Evolutionary conservation across 148 eudicot genomes (phyloP), one percentile per base, ranked within the genome.

Genomic region (Rhododendron molle): DNA sequence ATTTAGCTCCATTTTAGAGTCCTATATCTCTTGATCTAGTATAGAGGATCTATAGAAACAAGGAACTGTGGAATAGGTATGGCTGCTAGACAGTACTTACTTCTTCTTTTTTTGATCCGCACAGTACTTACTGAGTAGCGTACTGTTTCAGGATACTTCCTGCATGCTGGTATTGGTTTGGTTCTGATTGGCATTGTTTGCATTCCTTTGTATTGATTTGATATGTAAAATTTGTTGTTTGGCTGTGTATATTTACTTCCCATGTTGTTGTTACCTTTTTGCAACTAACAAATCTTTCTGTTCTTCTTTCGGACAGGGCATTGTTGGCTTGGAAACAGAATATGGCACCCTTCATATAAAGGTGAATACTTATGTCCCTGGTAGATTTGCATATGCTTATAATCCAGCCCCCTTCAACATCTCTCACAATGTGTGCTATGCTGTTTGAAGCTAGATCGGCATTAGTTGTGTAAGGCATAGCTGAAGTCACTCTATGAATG

Each of bases 321-420:
- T 96, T 58, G 83, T 96, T 86, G 97, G 92, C 83, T 88, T 96
- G 88, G 93, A 92, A 84, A 96, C 99, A 46, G 89, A 94, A 77
- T 88, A 91, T 73, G 99, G 99, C 52, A 93, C 91, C 40, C 91
- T 96, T 88, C 97, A 92, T 89, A 90, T 96, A 85, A 94, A 95
- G 92, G 99, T 96, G 89, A 79, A 89, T 87, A 54, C 40, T 30
- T 40, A n/a, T 83, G 9, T 52, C 38, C 60, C 49, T 69, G 28
- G 56, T 67, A 32, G 18, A 83, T 74, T 40, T 74, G 78, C 47
- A 20, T 38, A 38, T 36, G n/a, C 78, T 38, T 36, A 18, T 74
- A 74, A 74, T 38, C 46, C 78, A 34, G 78, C 78, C 4, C 36
- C 76, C 76, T 71, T 71, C 40, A n/a, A 26, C 14, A 9, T 7